phyloP scores from a whole-genome alignment of 2,329 filamentous ascomycete genomes.

The Fonsecaea erecta region DNA sequence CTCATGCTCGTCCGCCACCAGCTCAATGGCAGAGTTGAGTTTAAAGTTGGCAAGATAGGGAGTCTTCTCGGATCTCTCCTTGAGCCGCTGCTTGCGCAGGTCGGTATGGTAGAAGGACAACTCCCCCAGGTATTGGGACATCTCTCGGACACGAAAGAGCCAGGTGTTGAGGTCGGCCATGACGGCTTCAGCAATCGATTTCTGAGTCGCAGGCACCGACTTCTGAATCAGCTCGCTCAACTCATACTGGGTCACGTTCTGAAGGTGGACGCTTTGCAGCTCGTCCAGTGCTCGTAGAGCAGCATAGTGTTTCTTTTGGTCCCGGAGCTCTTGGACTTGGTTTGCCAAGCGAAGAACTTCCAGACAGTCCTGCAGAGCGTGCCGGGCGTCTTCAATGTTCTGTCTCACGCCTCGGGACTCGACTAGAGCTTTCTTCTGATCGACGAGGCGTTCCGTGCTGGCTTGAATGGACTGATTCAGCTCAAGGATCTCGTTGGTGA shows the following conservation, averaged over 20 bases:
- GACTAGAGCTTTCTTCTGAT: constrained; percentile 91
- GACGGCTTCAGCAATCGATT: constrained; percentile 91
- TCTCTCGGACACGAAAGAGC: constrained; percentile 93
- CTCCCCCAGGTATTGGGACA: constrained; percentile 92
- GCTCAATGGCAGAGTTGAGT: constrained; percentile 91
- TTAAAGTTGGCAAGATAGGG: constrained; percentile 80
- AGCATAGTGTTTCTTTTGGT: constrained; percentile 93
- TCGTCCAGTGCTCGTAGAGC: constrained; percentile 93
- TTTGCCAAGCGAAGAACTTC: constrained; percentile 93
- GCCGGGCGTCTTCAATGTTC: constrained; percentile 91
- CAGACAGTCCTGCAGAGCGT: constrained; percentile 86
- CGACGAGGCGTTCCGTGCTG: constrained; percentile 90
- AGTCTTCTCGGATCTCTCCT: constrained; percentile 77
- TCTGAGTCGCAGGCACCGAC: constrained; percentile 90
- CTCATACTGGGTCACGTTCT: constrained; percentile 91
- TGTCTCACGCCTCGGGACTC: constrained; percentile 90
- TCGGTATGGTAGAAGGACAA: constrained; percentile 97
- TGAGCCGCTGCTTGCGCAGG: constrained; percentile 78
- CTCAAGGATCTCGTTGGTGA: constrained; percentile 89
- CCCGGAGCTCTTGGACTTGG: constrained; percentile 87
- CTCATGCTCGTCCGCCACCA: constrained; percentile 92
- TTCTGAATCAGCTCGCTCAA: constrained; percentile 95
- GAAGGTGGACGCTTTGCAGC: constrained; percentile 92
- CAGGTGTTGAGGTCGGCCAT: constrained; percentile 97
- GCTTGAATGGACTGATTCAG: constrained; percentile 93